phyloP scores from a whole-genome alignment of 371 early-diverging fungal genomes.

The Massospora cicadina region DNA sequence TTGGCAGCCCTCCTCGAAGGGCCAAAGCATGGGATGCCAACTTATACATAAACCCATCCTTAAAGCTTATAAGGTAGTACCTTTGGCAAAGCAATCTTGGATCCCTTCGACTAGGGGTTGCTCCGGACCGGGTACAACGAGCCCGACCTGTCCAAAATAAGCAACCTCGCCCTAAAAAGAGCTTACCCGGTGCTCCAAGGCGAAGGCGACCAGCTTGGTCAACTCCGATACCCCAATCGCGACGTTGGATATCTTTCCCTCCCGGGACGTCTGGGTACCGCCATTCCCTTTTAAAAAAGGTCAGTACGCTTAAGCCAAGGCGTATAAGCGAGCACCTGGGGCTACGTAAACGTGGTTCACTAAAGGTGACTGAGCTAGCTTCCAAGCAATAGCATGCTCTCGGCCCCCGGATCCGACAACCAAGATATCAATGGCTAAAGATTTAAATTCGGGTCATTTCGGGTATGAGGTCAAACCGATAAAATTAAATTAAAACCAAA shows the following conservation, averaged over 20 bases:
- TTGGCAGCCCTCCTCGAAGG: slow-evolving; percentile 77
- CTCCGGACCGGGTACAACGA: slow-evolving; percentile 92
- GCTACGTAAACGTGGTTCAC: slow-evolving; percentile 77
- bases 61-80: slow-evolving; percentile 22
- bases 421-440: slow-evolving; percentile 26
- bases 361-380: slow-evolving; percentile 51
- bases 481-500: too few species aligned
- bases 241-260: slow-evolving; percentile 54
- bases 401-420: slow-evolving; percentile 90
- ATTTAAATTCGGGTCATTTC: too few species aligned
- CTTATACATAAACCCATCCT: slow-evolving; percentile 26
- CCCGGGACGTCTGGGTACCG: slow-evolving; percentile 54
- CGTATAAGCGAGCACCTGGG: slow-evolving; percentile 40
- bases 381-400: slow-evolving; percentile 92
- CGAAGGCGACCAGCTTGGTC: slow-evolving; percentile 55
- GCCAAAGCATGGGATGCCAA: slow-evolving; percentile 88
- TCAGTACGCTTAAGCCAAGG: slow-evolving; percentile 1
- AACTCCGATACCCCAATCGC: slow-evolving; percentile 52
- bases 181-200: slow-evolving; percentile 50
- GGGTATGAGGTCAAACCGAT: too few species aligned
- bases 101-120: slow-evolving; percentile 92
- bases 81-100: slow-evolving; percentile 56
- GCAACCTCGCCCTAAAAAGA: neutral
- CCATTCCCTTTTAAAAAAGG: slow-evolving; percentile 56
- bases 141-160: slow-evolving; percentile 27